phyloP scores from a whole-genome alignment of 83 land plant species.

The Diphasiastrum complanatum region DNA sequence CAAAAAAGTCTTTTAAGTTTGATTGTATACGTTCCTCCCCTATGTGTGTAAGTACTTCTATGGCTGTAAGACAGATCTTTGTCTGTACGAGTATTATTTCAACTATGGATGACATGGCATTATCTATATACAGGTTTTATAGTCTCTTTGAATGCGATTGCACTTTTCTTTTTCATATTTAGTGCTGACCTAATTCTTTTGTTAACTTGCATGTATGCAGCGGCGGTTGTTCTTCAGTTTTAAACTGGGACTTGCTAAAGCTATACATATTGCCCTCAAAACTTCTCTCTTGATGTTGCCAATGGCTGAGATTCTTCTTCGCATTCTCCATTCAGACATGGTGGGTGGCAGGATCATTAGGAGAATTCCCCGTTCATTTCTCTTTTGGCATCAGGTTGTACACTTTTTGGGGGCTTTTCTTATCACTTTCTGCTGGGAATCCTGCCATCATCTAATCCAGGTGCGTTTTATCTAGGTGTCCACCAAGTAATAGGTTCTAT shows the following conservation, averaged over 20 bases:
- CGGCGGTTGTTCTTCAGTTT: conserved; percentile 76
- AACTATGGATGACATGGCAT: background rate
- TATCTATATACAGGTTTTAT: background rate
- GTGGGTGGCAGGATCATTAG: background rate
- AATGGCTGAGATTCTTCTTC: conserved; percentile 21
- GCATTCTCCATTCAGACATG: conserved; percentile 14
- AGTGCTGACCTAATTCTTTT: background rate
- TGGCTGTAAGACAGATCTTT: no score
- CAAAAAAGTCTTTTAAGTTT: no score
- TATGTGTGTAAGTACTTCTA: no score
- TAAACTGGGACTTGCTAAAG: conserved; percentile 70
- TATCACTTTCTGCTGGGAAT: conserved; percentile 63
- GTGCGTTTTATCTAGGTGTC: conserved; percentile 27
- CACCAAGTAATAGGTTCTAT: background rate
- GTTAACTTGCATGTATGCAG: conserved; percentile 40
- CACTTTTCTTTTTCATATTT: background rate
- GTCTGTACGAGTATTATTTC: no score
- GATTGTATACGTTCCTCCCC: no score
- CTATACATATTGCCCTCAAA: conserved; percentile 40
- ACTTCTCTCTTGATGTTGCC: conserved; percentile 40
- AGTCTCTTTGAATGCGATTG: background rate
- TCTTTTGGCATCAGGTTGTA: conserved; percentile 33
- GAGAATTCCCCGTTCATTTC: background rate
- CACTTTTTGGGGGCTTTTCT: conserved; percentile 48
- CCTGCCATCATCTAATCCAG: conserved; percentile 73